phyloP scores from a whole-genome alignment of 2,329 filamentous ascomycete species.

The Aschersonia sp. region DNA sequence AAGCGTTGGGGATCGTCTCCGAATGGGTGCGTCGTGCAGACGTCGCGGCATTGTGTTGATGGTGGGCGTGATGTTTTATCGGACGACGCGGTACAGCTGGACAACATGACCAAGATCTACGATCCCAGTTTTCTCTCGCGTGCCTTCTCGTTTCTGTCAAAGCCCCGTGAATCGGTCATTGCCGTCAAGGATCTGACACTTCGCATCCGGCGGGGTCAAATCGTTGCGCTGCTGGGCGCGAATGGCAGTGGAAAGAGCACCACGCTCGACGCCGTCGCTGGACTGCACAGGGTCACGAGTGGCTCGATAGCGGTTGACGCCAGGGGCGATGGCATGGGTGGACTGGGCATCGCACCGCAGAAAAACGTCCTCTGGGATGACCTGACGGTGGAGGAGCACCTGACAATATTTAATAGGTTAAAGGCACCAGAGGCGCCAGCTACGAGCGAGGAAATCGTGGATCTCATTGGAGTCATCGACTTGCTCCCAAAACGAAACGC shows the following conservation, averaged over 20 bases:
- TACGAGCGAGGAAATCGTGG: constrained; percentile 40
- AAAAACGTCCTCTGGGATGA: constrained; percentile 92
- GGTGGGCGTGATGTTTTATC: constrained; percentile 7
- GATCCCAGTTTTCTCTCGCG: constrained; percentile 46
- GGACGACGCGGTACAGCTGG: constrained; percentile 50
- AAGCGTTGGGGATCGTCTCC: constrained; percentile 61
- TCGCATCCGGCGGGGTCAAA: constrained; percentile 61
- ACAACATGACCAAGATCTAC: constrained; percentile 67
- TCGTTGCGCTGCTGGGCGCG: constrained; percentile 72
- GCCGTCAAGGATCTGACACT: constrained; percentile 66
- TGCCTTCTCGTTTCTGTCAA: constrained; percentile 23
- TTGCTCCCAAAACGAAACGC: constrained; percentile 60
- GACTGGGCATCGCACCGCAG: constrained; percentile 77
- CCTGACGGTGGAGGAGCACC: constrained; percentile 72
- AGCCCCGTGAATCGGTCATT: constrained; percentile 46
- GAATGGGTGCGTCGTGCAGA: constrained; percentile 39
- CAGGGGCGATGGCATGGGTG: constrained; percentile 60
- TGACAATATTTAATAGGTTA: constrained; percentile 68
- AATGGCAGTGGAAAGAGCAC: constrained; percentile 89
- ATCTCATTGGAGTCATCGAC: constrained; percentile 58
- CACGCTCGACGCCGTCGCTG: constrained; percentile 76
- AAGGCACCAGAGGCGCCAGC: constrained; percentile 50
- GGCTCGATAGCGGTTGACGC: constrained; percentile 67
- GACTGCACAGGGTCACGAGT: constrained; percentile 60
- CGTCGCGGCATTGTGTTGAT: constrained; percentile 13